Base-by-base conservation (phyloP, 305 asterid species). In the Rubia tinctorum region DNA sequence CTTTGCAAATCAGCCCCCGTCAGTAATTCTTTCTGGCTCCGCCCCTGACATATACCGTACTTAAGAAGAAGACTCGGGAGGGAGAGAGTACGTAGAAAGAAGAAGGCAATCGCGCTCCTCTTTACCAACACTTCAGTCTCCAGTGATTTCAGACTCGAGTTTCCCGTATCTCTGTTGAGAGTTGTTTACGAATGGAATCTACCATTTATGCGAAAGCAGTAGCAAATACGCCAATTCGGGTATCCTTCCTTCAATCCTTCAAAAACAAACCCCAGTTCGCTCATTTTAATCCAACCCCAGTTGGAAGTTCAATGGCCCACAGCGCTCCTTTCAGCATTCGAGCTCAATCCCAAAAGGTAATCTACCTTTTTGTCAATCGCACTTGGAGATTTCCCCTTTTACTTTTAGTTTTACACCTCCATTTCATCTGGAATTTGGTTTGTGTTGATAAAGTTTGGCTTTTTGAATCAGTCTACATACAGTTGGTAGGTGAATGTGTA, bases 311-410 rank as follows among this genome's bases (percentile, higher is more conserved):
- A 47, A 69, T 76, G 66, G 43, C 72, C 15, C 75, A 14, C 22
- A 43, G 51, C 39, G 25, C 39, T 71, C 68, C 43, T 49, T 40
- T 73, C 10, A 15, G 39, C 17, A 58, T 81, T 75, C 82, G 63
- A 69, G 85, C 82, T 77, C 83, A 81, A 72, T 53, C 59, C 18
- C 59, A 17, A 2, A 74, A 79, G 87, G 87, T 84, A n/a, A 40
- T 22, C 11, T 8, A 1, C 25, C 62, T n/a, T 56, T 56, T 56
- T n/a, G 12, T 56, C 62, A 56, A 18, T 56, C 27, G 27, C 62
- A 56, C 12, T 1, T 18, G 27, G 6, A 3, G 34, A n/a, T 37
- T 14, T 66, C 25, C 18, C 45, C 7, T 14, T 40, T 40, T 20
- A n/a, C n/a, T n/a, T n/a, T n/a, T n/a, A n/a, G n/a, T n/a, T n/a